These are phyloP conservation scores for Nitzschia sp. DNA, from an alignment of 108 stramenopile genomes.

Conservation along the genomic window DNA sequence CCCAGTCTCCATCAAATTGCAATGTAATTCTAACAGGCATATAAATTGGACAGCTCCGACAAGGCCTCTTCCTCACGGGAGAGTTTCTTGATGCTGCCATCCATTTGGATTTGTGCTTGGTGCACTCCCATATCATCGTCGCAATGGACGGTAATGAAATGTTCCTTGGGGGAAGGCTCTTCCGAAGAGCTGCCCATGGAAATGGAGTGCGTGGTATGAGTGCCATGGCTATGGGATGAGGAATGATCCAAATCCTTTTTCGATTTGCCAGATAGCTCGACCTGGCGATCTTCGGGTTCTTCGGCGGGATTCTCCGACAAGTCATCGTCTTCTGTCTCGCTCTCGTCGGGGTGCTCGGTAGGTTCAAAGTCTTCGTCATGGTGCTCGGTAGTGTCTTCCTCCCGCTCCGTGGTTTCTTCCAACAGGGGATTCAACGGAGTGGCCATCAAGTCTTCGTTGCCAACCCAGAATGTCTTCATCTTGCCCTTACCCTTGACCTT, in stretches of 20 bases:
- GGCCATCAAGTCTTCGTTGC: neutral
- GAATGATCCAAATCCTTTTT: neutral
- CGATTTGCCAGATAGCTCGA: neutral
- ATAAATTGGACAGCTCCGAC: neutral
- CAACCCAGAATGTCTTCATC: slow-evolving; percentile 25
- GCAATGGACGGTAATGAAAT: neutral
- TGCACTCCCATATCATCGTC: neutral
- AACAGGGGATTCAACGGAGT: neutral
- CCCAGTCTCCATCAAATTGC: no score
- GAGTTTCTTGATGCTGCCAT: neutral
- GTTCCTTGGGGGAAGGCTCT: neutral
- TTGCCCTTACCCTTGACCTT: slow-evolving; percentile 56
- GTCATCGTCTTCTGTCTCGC: neutral
- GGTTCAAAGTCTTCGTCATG: neutral
- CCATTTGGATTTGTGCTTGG: neutral
- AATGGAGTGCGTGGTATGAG: neutral
- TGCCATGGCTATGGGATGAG: neutral
- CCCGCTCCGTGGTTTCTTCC: neutral
- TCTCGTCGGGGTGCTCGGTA: no score
- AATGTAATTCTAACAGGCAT: neutral
- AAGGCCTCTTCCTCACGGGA: neutral
- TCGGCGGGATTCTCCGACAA: neutral
- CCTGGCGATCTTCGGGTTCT: neutral
- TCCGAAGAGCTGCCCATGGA: neutral
- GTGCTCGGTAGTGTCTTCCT: neutral